phyloP scores from a whole-genome alignment of 192 early-diverging fungal genomes.

The Coemansia sp. region DNA sequence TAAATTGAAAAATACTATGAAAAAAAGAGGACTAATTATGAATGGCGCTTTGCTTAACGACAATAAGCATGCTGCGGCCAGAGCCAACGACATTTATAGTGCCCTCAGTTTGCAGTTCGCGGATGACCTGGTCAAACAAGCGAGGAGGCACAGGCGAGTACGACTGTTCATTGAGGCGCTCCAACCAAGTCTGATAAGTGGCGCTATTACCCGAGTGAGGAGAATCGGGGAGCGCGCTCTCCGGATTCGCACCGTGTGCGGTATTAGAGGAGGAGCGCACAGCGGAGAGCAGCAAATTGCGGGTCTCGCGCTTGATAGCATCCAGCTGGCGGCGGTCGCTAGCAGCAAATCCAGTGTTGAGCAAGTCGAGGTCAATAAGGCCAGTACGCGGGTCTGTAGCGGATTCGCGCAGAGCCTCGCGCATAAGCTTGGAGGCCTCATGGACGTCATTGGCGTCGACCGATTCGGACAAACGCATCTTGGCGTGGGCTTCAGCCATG shows the following conservation, averaged over 20 bases:
- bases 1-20: neutral
- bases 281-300: slow-evolving; percentile 39
- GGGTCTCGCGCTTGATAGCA: slow-evolving; percentile 50
- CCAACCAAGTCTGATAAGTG: slow-evolving; percentile 41
- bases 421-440: slow-evolving; percentile 86
- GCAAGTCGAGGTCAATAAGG: slow-evolving; percentile 88
- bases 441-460: slow-evolving; percentile 85
- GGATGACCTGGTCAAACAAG: slow-evolving; percentile 61
- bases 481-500: slow-evolving; percentile 89
- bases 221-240: slow-evolving; percentile 19
- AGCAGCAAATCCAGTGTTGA: slow-evolving; percentile 84
- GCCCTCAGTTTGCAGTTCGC: slow-evolving; percentile 60
- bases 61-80: slow-evolving; percentile 44
- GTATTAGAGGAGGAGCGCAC: slow-evolving; percentile 34
- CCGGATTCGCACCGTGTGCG: neutral
- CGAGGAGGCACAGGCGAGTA: slow-evolving; percentile 53
- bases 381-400: slow-evolving; percentile 95
- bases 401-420: slow-evolving; percentile 84
- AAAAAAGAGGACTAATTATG: slow-evolving; percentile 7
- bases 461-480: slow-evolving; percentile 75
- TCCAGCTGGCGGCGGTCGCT: slow-evolving; percentile 66
- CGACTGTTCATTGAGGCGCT: slow-evolving; percentile 53
- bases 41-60: slow-evolving; percentile 51
- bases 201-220: slow-evolving; percentile 28
- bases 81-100: slow-evolving; percentile 42